Evolutionary conservation across 2,329 filamentous ascomycete genomes (phyloP), one percentile per base, ranked within the genome.

Genomic region (Dothiorella sarmentorum): DNA sequence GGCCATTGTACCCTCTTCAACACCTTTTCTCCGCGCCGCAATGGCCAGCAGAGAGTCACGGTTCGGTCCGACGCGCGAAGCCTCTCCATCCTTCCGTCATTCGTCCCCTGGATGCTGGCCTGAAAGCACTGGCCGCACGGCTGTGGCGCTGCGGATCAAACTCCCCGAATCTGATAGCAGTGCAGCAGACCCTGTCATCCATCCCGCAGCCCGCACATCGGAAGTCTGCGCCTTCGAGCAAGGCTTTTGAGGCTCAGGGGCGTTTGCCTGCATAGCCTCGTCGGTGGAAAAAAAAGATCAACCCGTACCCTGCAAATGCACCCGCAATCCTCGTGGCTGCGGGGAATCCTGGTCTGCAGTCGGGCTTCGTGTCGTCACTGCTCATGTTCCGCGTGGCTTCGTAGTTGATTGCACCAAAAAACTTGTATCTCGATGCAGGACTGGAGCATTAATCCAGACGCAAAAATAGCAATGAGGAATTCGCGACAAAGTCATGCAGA

Each of bases 111-210:
- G n/a, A 38, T 22, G 24, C 26, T 58, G 55, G 43, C 55, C 22
- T 47, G 17, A 11, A n/a, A 13, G 33, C 33, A 40, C 43, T n/a
- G 43, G 55, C 45, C 56, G 24, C 44, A 59, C 56, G 56, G 56
- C 37, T 59, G 56, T 59, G 56, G 56, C 56, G 45, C 27, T 43
- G 56, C 27, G 20, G 17, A 56, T 56, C 52, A 9, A 24, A 43
- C 40, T 22, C 18, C 18, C 17, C 26, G n/a, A 40, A 26, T n/a
- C 49, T 27, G 49, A 37, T 11, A 22, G 33, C 49, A 27, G 49
- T 53, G 49, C 49, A n/a, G 35, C 37, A 20, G 10, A 27, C 49
- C 49, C 29, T 27, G 49, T 20, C 49, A 24, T n/a, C 49, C 7
- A 53, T 7, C 49, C 35, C 22, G 24, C 49, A 31, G 49, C 33